Conservation (phyloP, 75 land plant genomes). For the Picea sitchensis region DNA sequence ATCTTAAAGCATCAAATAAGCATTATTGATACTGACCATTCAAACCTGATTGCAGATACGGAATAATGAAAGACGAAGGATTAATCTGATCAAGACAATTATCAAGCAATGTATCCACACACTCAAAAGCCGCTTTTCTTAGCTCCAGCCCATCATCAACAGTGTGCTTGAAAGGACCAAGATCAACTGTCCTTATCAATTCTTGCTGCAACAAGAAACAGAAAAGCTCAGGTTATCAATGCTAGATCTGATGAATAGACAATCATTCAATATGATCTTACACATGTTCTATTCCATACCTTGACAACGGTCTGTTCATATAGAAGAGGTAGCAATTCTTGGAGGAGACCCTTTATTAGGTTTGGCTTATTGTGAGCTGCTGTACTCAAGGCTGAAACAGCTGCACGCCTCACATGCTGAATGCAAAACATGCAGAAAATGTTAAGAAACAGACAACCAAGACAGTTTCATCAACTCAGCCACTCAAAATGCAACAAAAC, state of each 20-base stretch:
- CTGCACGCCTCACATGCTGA: conserved; percentile 98
- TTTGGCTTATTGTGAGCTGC: conserved; percentile 97
- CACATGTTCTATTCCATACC: conserved; percentile 38
- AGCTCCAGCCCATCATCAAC: conserved; percentile 99
- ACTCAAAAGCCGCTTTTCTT: conserved; percentile 96
- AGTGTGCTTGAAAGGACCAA: conserved; percentile 96
- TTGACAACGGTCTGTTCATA: conserved; percentile 96
- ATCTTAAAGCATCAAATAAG: not conserved
- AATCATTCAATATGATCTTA: not conserved
- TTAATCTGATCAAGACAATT: conserved; percentile 95
- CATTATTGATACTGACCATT: conserved; percentile 54
- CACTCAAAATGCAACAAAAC: not conserved
- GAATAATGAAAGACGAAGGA: conserved; percentile 87
- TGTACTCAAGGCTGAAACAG: conserved; percentile 96
- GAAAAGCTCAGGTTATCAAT: not conserved
- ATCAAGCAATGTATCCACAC: conserved; percentile 94
- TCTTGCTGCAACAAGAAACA: conserved; percentile 64
- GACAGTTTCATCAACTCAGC: not conserved
- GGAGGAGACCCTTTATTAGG: conserved; percentile 86
- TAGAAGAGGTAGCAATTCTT: conserved; percentile 81
- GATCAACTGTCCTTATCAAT: conserved; percentile 93
- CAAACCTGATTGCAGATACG: conserved; percentile 79
- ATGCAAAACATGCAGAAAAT: conserved; percentile 4
- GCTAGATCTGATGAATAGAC: not conserved
- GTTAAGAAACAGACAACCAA: conserved; percentile 6